A percentile compares a stretch with the other conserved stretches of the same genome.
Evolutionary conservation across 1,139 yeast genomes (phyloP).

Genomic region (Nakaseomyces uthaithaninus): DNA sequence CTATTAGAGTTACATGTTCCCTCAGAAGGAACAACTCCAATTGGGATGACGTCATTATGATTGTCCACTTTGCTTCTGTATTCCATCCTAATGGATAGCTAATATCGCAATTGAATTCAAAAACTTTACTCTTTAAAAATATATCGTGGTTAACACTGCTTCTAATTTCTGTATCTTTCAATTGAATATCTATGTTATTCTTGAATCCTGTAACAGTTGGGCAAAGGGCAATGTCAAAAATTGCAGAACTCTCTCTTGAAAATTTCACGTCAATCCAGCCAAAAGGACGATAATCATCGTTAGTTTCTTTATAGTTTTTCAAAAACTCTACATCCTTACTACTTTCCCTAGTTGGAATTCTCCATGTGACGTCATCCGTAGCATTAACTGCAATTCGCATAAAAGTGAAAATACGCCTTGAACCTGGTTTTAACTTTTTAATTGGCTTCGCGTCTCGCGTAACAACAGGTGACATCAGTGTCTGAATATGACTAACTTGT

Average conservation of each 20-base stretch:
- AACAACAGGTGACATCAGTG: conserved; percentile 58
- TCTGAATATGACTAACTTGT: conserved; percentile 61
- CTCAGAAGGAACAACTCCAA: conserved; percentile 62
- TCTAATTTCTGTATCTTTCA: conserved; percentile 56
- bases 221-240: conserved; percentile 43
- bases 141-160: conserved; percentile 87
- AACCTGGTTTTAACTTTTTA: conserved; percentile 40
- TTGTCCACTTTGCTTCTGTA: conserved; percentile 61
- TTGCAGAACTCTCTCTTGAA: conserved; percentile 44
- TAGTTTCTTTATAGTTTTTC: conserved; percentile 30
- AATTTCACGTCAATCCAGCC: conserved; percentile 85
- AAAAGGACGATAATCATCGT: conserved; percentile 46
- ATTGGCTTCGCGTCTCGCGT: conserved; percentile 52
- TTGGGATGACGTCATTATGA: conserved; percentile 46
- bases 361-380: conserved; percentile 56
- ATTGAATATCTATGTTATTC: conserved; percentile 42
- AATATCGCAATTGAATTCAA: conserved; percentile 47
- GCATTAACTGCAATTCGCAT: conserved; percentile 47
- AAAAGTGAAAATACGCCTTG: conserved; percentile 46
- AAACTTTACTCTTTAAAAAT: conserved; percentile 55
- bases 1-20: conserved; percentile 70
- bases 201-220: conserved; percentile 54
- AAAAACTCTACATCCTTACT: conserved; percentile 56
- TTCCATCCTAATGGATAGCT: conserved; percentile 79
- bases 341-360: conserved; percentile 76